phyloP scores from a whole-genome alignment of 352 stramenopile genomes.

The Pseudoperonospora humuli region DNA sequence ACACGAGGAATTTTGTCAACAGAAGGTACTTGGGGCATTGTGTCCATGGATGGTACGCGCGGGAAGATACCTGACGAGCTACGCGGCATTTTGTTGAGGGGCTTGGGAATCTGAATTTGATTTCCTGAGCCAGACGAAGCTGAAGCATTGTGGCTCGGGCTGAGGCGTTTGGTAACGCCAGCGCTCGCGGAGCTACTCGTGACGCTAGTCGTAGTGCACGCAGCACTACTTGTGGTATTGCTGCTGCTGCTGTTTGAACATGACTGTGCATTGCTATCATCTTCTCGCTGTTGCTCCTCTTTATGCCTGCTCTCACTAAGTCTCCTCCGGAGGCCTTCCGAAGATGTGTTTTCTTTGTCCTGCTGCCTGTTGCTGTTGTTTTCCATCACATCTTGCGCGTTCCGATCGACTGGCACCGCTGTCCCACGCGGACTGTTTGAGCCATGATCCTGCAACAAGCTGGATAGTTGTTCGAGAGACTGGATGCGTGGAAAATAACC shows the following conservation, averaged over 20 bases:
- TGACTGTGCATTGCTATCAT: conserved; percentile 12
- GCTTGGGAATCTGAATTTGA: conserved; percentile 68
- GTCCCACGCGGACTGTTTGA: conserved; percentile 35
- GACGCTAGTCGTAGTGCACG: conserved; percentile 5
- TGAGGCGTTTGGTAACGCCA: conserved; percentile 32
- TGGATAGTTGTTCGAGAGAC: conserved; percentile 69
- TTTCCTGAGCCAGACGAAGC: conserved; percentile 35
- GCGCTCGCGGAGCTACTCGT: conserved; percentile 9
- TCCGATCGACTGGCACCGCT: neutral
- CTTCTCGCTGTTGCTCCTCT: conserved; percentile 29
- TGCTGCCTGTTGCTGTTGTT: conserved; percentile 13
- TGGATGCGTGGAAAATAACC: conserved; percentile 73
- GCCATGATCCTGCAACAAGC: conserved; percentile 57
- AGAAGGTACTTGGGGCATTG: conserved; percentile 42
- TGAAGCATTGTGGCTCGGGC: conserved; percentile 27
- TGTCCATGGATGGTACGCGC: conserved; percentile 70
- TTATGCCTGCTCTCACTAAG: conserved; percentile 17
- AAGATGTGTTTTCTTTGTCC: conserved; percentile 8
- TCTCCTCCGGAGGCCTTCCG: conserved; percentile 12
- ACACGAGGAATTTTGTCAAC: conserved; percentile 61
- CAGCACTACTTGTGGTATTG: conserved; percentile 10
- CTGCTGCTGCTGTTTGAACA: conserved; percentile 7
- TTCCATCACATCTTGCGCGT: conserved; percentile 12
- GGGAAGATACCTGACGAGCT: conserved; percentile 77
- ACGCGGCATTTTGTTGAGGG: conserved; percentile 69